Conservation (phyloP, 768 basidiomycete species). For the Strobilomyces echinocephalus region DNA sequence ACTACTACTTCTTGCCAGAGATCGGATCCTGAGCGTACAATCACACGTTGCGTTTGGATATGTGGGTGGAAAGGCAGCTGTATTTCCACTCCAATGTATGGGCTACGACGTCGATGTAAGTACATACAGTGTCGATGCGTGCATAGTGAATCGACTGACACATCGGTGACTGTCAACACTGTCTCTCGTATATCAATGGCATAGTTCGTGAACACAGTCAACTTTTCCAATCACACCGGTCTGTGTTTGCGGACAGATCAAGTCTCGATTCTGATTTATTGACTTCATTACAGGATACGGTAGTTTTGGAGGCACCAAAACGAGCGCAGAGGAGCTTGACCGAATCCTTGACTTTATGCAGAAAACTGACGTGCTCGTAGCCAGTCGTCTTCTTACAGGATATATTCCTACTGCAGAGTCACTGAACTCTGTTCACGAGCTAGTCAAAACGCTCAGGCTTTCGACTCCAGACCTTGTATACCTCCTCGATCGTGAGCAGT, state of each 20-base stretch:
- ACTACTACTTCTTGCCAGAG: constrained; percentile 19
- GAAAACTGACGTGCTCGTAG: constrained; percentile 66
- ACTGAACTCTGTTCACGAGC: constrained; percentile 57
- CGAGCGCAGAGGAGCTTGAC: constrained; percentile 71
- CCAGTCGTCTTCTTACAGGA: constrained; percentile 78
- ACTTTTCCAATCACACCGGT: constrained; percentile 95
- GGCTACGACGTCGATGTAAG: constrained; percentile 94
- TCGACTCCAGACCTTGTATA: constrained; percentile 66
- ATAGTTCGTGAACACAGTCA: constrained; percentile 85
- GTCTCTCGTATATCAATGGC: background rate
- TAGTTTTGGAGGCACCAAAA: constrained; percentile 71
- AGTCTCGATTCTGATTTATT: background rate
- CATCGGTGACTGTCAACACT: background rate
- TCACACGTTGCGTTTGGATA: constrained; percentile 93
- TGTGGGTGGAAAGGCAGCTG: constrained; percentile 81
- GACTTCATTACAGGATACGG: constrained; percentile 62
- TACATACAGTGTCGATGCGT: constrained; percentile 2
- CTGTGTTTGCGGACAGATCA: constrained; percentile 10
- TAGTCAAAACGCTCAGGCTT: constrained; percentile 57
- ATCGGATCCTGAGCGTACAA: constrained; percentile 83
- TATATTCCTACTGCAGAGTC: constrained; percentile 86
- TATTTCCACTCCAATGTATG: constrained; percentile 75
- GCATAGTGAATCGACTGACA: background rate
- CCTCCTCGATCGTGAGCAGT: constrained; percentile 80
- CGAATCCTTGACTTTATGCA: constrained; percentile 72